phyloP scores from a whole-genome alignment of 2,329 filamentous ascomycete species.

The Dothiorella sarmentorum region DNA sequence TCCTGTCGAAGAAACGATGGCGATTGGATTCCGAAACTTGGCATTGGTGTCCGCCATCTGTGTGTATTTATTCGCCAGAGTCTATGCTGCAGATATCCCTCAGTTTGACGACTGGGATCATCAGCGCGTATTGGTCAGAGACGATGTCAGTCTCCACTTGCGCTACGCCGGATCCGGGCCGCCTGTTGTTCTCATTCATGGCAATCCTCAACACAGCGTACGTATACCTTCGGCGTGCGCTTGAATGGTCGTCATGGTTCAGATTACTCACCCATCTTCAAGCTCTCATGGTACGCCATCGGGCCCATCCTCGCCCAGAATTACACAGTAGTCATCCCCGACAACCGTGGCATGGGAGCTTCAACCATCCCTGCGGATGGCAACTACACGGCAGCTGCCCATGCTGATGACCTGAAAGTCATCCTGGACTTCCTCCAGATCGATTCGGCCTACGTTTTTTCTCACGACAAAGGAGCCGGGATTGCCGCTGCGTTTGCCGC shows the following conservation, averaged over 20 bases:
- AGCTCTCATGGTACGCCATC: background rate
- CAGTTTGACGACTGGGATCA: background rate
- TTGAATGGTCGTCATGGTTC: no score
- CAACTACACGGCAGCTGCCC: conserved; percentile 42
- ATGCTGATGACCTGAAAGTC: conserved; percentile 25
- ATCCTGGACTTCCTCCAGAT: conserved; percentile 30
- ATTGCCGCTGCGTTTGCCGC: conserved; percentile 41
- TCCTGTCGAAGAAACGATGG: no score
- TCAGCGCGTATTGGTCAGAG: background rate
- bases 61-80: no score
- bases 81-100: no score
- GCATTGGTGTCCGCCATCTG: no score
- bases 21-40: no score
- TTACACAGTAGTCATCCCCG: conserved; percentile 22
- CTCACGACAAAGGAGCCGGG: conserved; percentile 48
- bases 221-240: background rate
- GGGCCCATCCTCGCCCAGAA: conserved; percentile 4
- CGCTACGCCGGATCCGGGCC: background rate
- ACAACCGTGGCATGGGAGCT: conserved; percentile 22
- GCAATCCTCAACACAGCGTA: background rate
- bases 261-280: no score
- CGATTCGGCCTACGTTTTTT: conserved; percentile 38
- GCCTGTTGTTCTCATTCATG: background rate
- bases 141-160: background rate
- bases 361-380: conserved; percentile 38